Base-by-base conservation (phyloP, 2,329 filamentous ascomycete genomes). In the Colletotrichum chlorophyti region DNA sequence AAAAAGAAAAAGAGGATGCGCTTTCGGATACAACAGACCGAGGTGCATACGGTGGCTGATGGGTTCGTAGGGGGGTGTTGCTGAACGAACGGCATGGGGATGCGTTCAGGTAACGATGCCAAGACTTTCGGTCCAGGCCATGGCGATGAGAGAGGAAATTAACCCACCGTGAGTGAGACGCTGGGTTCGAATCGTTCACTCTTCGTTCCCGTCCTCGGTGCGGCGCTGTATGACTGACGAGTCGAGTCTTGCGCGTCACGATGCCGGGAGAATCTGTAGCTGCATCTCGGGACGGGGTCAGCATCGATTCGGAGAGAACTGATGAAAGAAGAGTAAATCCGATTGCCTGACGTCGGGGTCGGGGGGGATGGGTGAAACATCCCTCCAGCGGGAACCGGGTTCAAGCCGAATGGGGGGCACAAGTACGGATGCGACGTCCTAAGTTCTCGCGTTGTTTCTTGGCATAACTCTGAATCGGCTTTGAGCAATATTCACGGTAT, bases 31-130 rank as follows among this genome's bases (percentile, higher is more conserved):
- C 27, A 17, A 7, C 7, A 26, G 15, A 38, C 57, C 57, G 51
- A 57, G 15, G 10, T 60, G 57, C 51, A 60, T 37, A 4, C 7
- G 15, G 15, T 50, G 51, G 37, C 45, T 50, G 19, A 35, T 14
- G 32, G 14, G 31, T n/a, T n/a, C n/a, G n/a, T n/a, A 21, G 34
- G n/a, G 23, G 26, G 17, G 9, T 17, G 17, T 4, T n/a, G 32
- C 10, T 23, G 8, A 11, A 32, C 17, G 24, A 15, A 6, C 11
- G n/a, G 21, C 15, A 26, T 52, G n/a, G n/a, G 21, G 21, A 21
- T 23, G 12, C 15, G 8, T 9, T 53, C 24, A 17, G 21, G 32
- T 3, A 23, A 6, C 12, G 21, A 5, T 45, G 50, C 27, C 26
- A 34, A 29, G 37, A 21, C n/a, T n/a, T n/a, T n/a, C n/a, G 34